Conservation (phyloP, 306 rosid genomes). For the Lathyrus sativus region DNA sequence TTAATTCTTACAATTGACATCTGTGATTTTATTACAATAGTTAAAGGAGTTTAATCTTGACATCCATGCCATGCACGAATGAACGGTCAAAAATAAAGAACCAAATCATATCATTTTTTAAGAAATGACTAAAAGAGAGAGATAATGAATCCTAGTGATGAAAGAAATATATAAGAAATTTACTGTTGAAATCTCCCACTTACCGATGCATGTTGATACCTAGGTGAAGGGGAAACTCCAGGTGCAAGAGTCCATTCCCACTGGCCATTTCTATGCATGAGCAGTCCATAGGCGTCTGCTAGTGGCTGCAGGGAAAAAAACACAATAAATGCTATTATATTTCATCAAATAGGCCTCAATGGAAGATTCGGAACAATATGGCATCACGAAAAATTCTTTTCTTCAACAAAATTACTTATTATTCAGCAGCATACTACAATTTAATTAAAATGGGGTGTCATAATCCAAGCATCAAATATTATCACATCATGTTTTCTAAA, state of each 20-base stretch:
- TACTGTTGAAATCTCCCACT: slow-evolving; percentile 43
- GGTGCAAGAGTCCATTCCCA: slow-evolving; percentile 99
- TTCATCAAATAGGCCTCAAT: slow-evolving; percentile 14
- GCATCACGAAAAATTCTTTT: slow-evolving; percentile 15
- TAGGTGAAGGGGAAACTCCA: slow-evolving; percentile 96
- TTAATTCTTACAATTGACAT: slow-evolving; percentile 12
- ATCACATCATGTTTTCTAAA: slow-evolving; percentile 16
- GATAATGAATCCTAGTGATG: slow-evolving; percentile 6
- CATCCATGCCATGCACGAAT: background rate
- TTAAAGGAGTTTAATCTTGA: slow-evolving; percentile 19
- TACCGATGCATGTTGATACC: slow-evolving; percentile 99
- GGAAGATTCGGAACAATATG: slow-evolving; percentile 26
- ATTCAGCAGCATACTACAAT: slow-evolving; percentile 13
- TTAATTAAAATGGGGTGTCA: slow-evolving; percentile 12
- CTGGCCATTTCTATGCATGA: slow-evolving; percentile 96
- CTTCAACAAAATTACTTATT: slow-evolving; percentile 26
- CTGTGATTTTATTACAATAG: slow-evolving; percentile 9
- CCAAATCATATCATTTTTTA: slow-evolving; percentile 13
- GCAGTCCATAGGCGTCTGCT: slow-evolving; percentile 95
- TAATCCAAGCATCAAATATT: slow-evolving; percentile 28
- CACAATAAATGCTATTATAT: slow-evolving; percentile 19
- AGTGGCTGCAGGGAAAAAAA: slow-evolving; percentile 63
- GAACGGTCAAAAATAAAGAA: slow-evolving; percentile 19
- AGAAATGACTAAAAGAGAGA: slow-evolving; percentile 6
- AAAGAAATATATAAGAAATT: slow-evolving; percentile 29